Base-by-base conservation (phyloP, 768 basidiomycete species). In the Trametes meyenii region DNA sequence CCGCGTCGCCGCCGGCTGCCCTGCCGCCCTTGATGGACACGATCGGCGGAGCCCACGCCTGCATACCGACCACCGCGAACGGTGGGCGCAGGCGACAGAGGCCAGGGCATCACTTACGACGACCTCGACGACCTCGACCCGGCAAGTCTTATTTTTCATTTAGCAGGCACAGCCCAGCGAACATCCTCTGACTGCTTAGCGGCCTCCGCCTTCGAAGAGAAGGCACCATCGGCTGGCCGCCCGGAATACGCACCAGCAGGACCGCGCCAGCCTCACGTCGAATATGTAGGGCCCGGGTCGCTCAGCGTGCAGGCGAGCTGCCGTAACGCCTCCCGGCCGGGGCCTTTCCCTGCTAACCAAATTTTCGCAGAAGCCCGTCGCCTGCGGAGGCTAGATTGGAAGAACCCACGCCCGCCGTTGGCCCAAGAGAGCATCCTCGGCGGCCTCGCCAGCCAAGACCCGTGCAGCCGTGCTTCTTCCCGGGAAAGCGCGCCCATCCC, bases 1-100 rank as follows among this genome's bases (percentile, higher is more conserved):
- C 53, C 53, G 24, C 53, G 24, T 40, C 36, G 36, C 36, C 50
- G 35, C 21, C 36, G 36, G 19, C 50, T 39, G 44, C 44, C 10
- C 17, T 23, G 23, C 46, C 46, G 23, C 46, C 46, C 46, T 6
- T 55, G 43, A 46, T 44, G 54, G 5, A 40, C 43, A 13, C 49
- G 54, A 62, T 62, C 60, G 60, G 60, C 60, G 60, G 60, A 62
- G 50, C 48, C 19, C 39, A 21, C 35, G 23, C 11, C 36, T 21
- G 26, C 19, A 17, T 10, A 8, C 21, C 12, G 45, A 46, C 14
- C 21, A 24, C 10, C 46, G 46, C 46, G 26, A 24, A 17, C 35
- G n/a, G n/a, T 19, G 10, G 26, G 35, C 19, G n/a, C 36, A 14
- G n/a, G 3, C 29, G 29, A 8, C 8, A 33, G 4, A 33, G 29